Percentiles rank a stretch among this genome's conserved stretches.
These are phyloP conservation scores for Aspergillus sp. DNA, from an alignment of 2,329 filamentous ascomycete species.

Conservation along the genomic window DNA sequence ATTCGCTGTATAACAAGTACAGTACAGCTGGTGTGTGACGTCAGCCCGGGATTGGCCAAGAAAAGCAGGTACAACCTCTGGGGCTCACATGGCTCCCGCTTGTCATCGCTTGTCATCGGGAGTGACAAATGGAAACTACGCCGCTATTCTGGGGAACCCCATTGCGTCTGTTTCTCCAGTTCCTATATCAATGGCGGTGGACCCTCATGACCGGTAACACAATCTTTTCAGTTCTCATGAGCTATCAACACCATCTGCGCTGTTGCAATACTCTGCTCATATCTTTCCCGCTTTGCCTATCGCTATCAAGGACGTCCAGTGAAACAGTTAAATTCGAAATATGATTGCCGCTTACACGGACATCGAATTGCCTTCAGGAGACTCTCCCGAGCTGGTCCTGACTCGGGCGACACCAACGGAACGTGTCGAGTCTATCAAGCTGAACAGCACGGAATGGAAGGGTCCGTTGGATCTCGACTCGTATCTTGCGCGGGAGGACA, in stretches of 20 bases:
- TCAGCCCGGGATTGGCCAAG: slow-evolving; percentile 12
- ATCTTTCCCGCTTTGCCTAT: not conserved
- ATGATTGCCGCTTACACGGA: slow-evolving; percentile 35
- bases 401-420: slow-evolving; percentile 57
- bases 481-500: slow-evolving; percentile 59
- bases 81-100: slow-evolving; percentile 23
- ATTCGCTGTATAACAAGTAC: not conserved
- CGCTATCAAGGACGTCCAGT: not conserved
- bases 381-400: slow-evolving; percentile 54
- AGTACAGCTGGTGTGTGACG: not conserved
- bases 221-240: not conserved
- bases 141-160: not conserved
- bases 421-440: slow-evolving; percentile 50
- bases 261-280: not conserved
- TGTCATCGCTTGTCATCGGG: slow-evolving; percentile 36
- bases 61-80: slow-evolving; percentile 20
- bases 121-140: slow-evolving; percentile 31
- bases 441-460: slow-evolving; percentile 59
- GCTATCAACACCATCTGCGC: not conserved
- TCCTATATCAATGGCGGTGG: not conserved
- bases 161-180: not conserved
- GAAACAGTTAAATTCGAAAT: slow-evolving; percentile 2
- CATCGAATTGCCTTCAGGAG: slow-evolving; percentile 45
- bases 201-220: not conserved
- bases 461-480: slow-evolving; percentile 55